phyloP scores from a whole-genome alignment of 2,329 filamentous ascomycete species.

The Colletotrichum tamarilloi region DNA sequence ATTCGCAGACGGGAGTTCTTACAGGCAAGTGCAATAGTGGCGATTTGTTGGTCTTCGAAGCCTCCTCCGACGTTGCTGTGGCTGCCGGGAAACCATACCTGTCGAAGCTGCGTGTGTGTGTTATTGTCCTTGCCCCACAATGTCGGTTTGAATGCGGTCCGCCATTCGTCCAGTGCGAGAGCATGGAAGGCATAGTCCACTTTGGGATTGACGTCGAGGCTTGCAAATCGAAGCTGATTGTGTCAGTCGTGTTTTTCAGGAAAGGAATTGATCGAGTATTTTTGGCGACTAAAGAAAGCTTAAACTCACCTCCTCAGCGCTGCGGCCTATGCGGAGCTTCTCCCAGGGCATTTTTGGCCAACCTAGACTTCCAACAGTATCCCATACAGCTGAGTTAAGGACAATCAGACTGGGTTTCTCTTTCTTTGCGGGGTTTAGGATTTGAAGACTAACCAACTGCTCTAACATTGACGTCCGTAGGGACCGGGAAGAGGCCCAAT shows the following conservation, averaged over 20 bases:
- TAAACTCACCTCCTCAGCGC: constrained; percentile 17
- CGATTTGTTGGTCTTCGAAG: constrained; percentile 49
- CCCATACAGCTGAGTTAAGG: constrained; percentile 55
- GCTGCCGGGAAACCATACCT: constrained; percentile 66
- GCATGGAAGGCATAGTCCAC: constrained; percentile 67
- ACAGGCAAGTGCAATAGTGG: constrained; percentile 40
- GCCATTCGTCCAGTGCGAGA: constrained; percentile 63
- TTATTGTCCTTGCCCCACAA: constrained; percentile 42
- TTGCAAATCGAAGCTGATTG: constrained; percentile 33
- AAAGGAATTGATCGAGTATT: too few relatives aligned
- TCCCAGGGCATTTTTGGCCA: constrained; percentile 34
- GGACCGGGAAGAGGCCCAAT: neutral
- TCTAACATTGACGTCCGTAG: neutral
- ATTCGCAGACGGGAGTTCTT: neutral
- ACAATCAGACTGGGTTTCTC: neutral
- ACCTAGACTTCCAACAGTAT: constrained; percentile 60
- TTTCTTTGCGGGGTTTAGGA: fast-evolving
- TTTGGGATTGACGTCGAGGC: constrained; percentile 38
- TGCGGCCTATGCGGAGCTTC: constrained; percentile 13
- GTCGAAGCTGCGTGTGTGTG: constrained; percentile 35
- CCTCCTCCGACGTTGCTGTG: constrained; percentile 72
- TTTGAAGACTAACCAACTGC: constrained; percentile 10
- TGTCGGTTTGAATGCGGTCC: constrained; percentile 45
- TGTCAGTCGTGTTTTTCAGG: neutral
- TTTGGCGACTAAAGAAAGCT: fast-evolving